Conservation (phyloP, 306 rosid species). For the Quercus gilva region DNA sequence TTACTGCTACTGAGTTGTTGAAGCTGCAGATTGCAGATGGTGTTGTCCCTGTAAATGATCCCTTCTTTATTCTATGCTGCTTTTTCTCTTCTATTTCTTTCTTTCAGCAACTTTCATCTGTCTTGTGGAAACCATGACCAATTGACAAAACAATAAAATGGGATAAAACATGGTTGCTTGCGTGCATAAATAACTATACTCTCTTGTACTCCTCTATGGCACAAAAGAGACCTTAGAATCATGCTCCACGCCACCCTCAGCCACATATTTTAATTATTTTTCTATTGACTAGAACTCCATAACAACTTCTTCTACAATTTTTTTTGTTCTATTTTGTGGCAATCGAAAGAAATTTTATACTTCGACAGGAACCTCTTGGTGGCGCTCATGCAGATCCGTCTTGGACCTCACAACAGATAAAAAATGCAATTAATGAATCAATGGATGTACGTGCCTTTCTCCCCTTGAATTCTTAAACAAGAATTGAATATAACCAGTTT, state of each 20-base stretch:
- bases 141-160: too few relatives aligned
- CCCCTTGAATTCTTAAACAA: constrained; percentile 4
- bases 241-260: too few relatives aligned
- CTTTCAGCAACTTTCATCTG: background rate
- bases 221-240: too few relatives aligned
- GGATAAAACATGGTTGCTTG: too few relatives aligned
- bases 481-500: constrained; percentile 13
- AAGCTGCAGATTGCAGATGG: constrained; percentile 76
- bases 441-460: constrained; percentile 77
- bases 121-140: too few relatives aligned
- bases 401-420: constrained; percentile 87
- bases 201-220: too few relatives aligned
- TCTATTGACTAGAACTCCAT: constrained; percentile 1
- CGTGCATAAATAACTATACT: too few relatives aligned
- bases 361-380: constrained; percentile 82
- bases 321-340: background rate
- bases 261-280: background rate
- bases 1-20: constrained; percentile 67
- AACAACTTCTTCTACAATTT: constrained; percentile 1
- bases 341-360: constrained; percentile 14
- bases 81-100: constrained; percentile 1
- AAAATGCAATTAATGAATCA: constrained; percentile 58
- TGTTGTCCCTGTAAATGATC: constrained; percentile 68
- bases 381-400: constrained; percentile 90
- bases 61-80: constrained; percentile 8